These are phyloP conservation scores for Physocladia obscura DNA, from an alignment of 192 early-diverging fungal species.

Conservation along the genomic window DNA sequence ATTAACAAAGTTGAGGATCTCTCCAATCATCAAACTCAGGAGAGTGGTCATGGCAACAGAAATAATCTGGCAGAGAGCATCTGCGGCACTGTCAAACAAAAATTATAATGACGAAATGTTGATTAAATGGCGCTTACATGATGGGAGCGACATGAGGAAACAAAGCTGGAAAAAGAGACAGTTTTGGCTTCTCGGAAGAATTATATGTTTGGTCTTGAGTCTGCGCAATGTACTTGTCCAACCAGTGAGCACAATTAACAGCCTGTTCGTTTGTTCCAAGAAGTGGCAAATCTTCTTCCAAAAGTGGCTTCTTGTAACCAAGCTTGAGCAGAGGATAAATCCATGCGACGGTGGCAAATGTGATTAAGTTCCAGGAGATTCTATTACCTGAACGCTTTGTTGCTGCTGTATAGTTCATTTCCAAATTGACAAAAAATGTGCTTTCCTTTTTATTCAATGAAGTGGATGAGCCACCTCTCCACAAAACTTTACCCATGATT, in stretches of 20 bases:
- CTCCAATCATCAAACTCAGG: slow-evolving; percentile 1
- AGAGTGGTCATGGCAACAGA: neutral
- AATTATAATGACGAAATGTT: slow-evolving; percentile 1
- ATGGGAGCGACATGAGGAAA: neutral
- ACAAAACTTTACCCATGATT: too few species aligned
- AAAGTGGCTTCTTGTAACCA: slow-evolving; percentile 22
- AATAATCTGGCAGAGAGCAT: neutral
- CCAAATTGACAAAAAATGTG: too few species aligned
- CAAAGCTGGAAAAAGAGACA: neutral
- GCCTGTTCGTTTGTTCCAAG: neutral
- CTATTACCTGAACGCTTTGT: too few species aligned
- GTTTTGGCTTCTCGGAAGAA: too few species aligned
- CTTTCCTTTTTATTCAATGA: too few species aligned
- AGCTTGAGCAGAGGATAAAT: slow-evolving; percentile 11
- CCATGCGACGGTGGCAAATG: slow-evolving; percentile 29
- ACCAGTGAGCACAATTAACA: neutral
- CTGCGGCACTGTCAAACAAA: neutral
- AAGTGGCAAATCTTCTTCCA: slow-evolving; percentile 15
- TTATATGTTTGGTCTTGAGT: too few species aligned
- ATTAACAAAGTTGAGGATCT: neutral
- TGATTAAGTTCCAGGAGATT: slow-evolving; percentile 16
- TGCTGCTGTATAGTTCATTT: too few species aligned
- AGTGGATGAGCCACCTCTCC: too few species aligned
- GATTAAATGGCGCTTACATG: neutral
- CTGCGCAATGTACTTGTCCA: slow-evolving; percentile 1